Conservation (phyloP, 345 rosid genomes). For the Durio zibethinus region DNA sequence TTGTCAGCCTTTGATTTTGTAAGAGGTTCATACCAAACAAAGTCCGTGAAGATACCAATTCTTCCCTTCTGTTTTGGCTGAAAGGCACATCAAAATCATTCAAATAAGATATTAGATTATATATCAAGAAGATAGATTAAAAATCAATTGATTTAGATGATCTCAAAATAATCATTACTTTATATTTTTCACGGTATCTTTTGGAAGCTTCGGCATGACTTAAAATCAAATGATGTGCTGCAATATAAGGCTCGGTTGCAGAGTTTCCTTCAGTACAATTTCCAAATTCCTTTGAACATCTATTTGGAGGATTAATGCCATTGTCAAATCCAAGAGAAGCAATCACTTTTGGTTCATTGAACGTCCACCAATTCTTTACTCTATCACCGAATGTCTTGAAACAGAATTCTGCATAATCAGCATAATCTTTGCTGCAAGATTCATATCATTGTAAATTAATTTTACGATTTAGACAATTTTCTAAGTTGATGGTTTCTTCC, state of each 20-base stretch:
- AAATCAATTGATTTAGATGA: background rate
- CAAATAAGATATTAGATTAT: background rate
- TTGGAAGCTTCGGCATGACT: constrained; percentile 76
- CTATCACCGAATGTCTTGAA: background rate
- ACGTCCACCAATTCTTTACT: background rate
- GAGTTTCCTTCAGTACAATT: constrained; percentile 81
- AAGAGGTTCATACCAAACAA: constrained; percentile 95
- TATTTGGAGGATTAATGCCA: constrained; percentile 69
- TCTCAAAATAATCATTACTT: constrained; percentile 32
- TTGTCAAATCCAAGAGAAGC: constrained; percentile 86
- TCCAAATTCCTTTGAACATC: constrained; percentile 82
- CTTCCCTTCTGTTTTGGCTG: constrained; percentile 81
- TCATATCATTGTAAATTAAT: constrained; percentile 13
- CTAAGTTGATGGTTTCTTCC: background rate
- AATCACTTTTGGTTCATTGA: constrained; percentile 42
- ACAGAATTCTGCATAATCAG: background rate
- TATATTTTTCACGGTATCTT: constrained; percentile 75
- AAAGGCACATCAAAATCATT: background rate
- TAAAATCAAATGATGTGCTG: constrained; percentile 73
- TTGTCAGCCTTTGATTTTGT: constrained; percentile 80
- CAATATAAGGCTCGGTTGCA: constrained; percentile 85
- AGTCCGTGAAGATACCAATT: constrained; percentile 77
- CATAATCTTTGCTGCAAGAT: constrained; percentile 13
- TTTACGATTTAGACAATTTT: background rate
- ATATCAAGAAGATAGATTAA: background rate